phyloP scores from a whole-genome alignment of 768 basidiomycete genomes.

The Naganishia onofrii region DNA sequence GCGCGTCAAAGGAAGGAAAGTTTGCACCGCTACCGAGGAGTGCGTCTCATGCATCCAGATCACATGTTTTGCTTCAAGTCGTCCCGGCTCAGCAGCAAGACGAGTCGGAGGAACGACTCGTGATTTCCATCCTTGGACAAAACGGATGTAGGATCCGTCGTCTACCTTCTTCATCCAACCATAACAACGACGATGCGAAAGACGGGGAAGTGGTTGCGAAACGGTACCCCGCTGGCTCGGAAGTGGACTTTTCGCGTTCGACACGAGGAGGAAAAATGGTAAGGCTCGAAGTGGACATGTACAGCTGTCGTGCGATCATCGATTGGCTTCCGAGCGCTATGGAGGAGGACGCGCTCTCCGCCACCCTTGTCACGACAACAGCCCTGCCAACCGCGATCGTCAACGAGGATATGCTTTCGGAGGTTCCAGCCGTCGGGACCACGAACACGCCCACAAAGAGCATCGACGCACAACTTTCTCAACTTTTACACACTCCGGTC shows the following conservation, averaged over 20 bases:
- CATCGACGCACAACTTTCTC: not conserved
- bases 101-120: slow-evolving; percentile 5
- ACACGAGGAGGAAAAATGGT: not conserved
- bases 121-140: slow-evolving; percentile 26
- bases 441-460: not conserved
- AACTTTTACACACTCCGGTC: slow-evolving; percentile 2
- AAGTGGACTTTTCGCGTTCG: not conserved
- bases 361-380: not conserved
- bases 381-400: not conserved
- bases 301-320: slow-evolving; percentile 27
- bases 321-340: slow-evolving; percentile 2
- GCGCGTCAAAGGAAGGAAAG: not conserved
- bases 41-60: slow-evolving; percentile 26
- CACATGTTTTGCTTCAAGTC: slow-evolving; percentile 25
- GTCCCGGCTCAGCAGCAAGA: not conserved
- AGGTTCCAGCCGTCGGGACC: not conserved
- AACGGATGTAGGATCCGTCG: slow-evolving; percentile 31
- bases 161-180: not conserved
- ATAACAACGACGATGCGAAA: not conserved
- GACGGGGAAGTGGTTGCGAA: not conserved
- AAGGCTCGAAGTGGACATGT: slow-evolving; percentile 32
- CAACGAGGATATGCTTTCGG: not conserved
- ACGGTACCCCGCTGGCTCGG: slow-evolving; percentile 16
- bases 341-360: not conserved
- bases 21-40: slow-evolving; percentile 26